These are phyloP conservation scores for Echites panduratus DNA, from an alignment of 257 asterid genomes.

Conservation along the genomic window DNA sequence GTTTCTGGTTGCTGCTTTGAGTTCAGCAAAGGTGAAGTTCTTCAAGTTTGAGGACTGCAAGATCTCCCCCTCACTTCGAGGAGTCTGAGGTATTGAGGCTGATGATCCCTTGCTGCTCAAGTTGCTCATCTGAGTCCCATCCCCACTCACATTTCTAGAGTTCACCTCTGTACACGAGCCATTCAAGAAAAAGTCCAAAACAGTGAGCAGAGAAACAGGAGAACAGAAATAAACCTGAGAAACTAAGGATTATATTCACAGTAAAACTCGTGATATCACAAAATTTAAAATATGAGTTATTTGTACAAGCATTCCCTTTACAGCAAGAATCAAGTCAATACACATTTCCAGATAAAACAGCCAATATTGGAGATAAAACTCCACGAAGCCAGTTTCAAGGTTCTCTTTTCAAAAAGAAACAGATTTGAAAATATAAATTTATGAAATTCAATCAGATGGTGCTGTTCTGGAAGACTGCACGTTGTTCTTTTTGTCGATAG, in stretches of 20 bases:
- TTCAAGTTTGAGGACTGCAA: conserved; percentile 77
- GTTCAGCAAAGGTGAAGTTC: conserved; percentile 63
- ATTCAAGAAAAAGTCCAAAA: not conserved
- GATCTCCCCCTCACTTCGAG: conserved; percentile 88
- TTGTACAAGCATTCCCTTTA: not conserved
- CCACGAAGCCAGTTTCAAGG: not conserved
- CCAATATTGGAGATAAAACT: not conserved
- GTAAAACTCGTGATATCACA: not conserved
- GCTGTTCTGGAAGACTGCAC: not conserved
- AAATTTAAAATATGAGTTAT: not conserved
- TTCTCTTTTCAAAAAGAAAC: not conserved
- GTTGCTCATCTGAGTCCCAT: conserved; percentile 45
- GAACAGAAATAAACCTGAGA: not conserved
- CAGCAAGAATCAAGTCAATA: not conserved
- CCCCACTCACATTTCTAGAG: conserved; percentile 44
- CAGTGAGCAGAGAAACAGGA: conserved; percentile 7
- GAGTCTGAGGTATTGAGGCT: conserved; percentile 59
- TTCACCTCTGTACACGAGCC: conserved; percentile 15
- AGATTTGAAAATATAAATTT: not conserved
- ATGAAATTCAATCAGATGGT: not conserved
- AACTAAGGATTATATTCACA: not conserved
- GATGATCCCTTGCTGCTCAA: conserved; percentile 63
- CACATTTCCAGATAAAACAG: not conserved
- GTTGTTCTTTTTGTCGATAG: not conserved
- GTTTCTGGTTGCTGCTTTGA: conserved; percentile 69